phyloP scores from a whole-genome alignment of 371 early-diverging fungal genomes.

The Mortierella sp. region DNA sequence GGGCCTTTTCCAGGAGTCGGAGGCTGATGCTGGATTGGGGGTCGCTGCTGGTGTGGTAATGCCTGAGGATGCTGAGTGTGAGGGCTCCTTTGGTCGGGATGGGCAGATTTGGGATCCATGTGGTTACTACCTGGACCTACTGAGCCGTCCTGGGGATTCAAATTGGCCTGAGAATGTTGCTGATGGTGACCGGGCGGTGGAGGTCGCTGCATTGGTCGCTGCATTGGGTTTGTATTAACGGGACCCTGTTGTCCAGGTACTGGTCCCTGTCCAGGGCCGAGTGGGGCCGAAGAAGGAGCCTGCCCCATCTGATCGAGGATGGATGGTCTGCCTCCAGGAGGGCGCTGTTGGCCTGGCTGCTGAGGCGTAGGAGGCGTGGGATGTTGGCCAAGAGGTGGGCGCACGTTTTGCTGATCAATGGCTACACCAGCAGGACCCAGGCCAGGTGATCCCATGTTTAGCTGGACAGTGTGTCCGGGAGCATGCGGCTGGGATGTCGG shows the following conservation, averaged over 20 bases:
- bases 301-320: conserved; percentile 42
- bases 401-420: no score
- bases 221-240: conserved; percentile 28
- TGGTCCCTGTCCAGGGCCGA: conserved; percentile 5
- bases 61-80: conserved; percentile 29
- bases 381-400: neutral
- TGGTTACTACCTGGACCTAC: neutral
- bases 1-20: conserved; percentile 15
- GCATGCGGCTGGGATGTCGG: neutral
- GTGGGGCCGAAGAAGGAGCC: conserved; percentile 18
- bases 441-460: no score
- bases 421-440: no score
- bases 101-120: conserved; percentile 6
- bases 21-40: conserved; percentile 17
- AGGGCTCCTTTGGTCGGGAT: conserved; percentile 1
- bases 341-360: conserved; percentile 19
- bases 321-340: conserved; percentile 37
- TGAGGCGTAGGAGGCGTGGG: conserved; percentile 11
- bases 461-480: conserved; percentile 21
- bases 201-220: conserved; percentile 38
- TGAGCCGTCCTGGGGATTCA: neutral
- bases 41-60: conserved; percentile 15
- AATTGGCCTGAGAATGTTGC: conserved; percentile 16
- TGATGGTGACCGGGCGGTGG: conserved; percentile 14
- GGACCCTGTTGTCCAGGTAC: conserved; percentile 3